Conservation (phyloP, 345 rosid genomes). For the Kandelia obovata region DNA sequence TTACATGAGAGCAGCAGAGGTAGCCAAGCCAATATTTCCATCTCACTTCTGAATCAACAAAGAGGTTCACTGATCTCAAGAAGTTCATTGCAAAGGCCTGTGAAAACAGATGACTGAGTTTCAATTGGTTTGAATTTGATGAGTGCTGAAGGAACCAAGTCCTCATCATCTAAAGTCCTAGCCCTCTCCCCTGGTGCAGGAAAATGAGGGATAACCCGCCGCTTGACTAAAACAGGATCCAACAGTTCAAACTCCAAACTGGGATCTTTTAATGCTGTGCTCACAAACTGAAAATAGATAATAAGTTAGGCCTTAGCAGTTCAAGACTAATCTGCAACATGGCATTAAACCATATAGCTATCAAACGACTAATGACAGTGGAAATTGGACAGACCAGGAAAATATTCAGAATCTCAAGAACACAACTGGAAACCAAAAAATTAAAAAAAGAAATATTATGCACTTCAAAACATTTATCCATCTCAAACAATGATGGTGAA, state of each 20-base stretch:
- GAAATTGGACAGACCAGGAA: too few relatives aligned
- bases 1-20: not conserved
- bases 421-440: too few relatives aligned
- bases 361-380: not conserved
- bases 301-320: not conserved
- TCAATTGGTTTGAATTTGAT: conserved; percentile 71
- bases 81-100: conserved; percentile 73
- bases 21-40: not conserved
- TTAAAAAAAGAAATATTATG: too few relatives aligned
- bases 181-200: conserved; percentile 49
- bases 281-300: conserved; percentile 56
- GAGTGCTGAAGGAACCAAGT: conserved; percentile 84
- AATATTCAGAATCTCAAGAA: too few relatives aligned
- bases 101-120: conserved; percentile 59
- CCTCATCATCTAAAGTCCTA: conserved; percentile 67
- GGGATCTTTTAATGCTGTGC: conserved; percentile 77
- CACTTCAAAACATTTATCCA: too few relatives aligned
- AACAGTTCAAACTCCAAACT: conserved; percentile 74
- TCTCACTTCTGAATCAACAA: conserved; percentile 5
- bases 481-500: too few relatives aligned
- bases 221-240: conserved; percentile 58
- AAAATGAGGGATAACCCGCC: conserved; percentile 63
- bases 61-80: conserved; percentile 25
- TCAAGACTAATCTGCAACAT: not conserved
- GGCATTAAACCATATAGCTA: not conserved